Conservation (phyloP, 495 filamentous ascomycete genomes). For the Hypoxylon cercidicola region DNA sequence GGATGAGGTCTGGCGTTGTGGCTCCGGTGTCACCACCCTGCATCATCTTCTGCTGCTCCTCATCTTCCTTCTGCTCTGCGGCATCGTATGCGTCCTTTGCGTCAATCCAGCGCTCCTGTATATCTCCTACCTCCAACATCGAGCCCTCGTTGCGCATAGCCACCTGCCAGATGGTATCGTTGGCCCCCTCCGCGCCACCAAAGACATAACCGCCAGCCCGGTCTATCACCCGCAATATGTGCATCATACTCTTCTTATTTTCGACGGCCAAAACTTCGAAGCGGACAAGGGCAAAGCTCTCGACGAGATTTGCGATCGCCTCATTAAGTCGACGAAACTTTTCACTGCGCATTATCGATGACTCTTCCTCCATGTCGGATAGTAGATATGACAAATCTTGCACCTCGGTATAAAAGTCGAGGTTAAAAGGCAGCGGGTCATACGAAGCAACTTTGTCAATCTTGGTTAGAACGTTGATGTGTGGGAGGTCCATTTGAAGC, state of each 20-base stretch:
- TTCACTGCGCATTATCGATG: conserved; percentile 63
- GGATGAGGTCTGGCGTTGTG: conserved; percentile 44
- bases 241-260: conserved; percentile 96
- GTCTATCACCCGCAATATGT: conserved; percentile 85
- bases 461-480: conserved; percentile 88
- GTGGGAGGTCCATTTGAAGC: conserved; percentile 96
- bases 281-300: conserved; percentile 86
- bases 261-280: conserved; percentile 97
- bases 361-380: conserved; percentile 73
- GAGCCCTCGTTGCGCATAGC: conserved; percentile 88
- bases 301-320: conserved; percentile 85
- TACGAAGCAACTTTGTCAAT: conserved; percentile 89
- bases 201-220: conserved; percentile 93
- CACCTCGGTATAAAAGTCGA: conserved; percentile 98
- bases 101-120: conserved; percentile 96
- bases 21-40: conserved; percentile 40
- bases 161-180: conserved; percentile 93
- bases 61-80: conserved; percentile 74
- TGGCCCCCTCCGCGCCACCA: conserved; percentile 87
- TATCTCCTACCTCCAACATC: conserved; percentile 81
- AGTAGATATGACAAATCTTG: conserved; percentile 88
- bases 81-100: conserved; percentile 89
- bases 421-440: conserved; percentile 85
- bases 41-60: conserved; percentile 60
- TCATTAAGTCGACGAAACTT: conserved; percentile 87